Base-by-base conservation (phyloP, 352 stramenopile genomes). In the Phytophthora podocarpi region DNA sequence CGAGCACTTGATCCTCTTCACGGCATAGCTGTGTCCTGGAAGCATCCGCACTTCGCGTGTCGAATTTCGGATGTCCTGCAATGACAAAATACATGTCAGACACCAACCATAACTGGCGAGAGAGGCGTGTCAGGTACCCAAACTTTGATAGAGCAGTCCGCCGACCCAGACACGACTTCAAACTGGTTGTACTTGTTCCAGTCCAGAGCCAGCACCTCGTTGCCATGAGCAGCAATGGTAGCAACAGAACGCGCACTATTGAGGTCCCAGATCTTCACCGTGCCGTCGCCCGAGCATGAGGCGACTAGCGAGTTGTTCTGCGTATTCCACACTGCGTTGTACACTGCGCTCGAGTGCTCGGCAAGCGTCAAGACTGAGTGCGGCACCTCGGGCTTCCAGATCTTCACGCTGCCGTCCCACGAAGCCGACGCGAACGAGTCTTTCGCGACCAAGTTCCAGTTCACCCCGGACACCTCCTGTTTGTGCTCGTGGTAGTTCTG, bases 101-200 rank as follows among this genome's bases (percentile, higher is more conserved):
- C 13, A 31, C 27, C 15, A 23, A n/a, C 12, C 5, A 10, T 5
- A 18, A 21, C 8, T 0, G 21, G 20, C 8, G 34, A 39, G n/a
- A 5, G 4, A 13, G 15, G 8, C 13, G 9, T 39, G 11, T 21
- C 37, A 57, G 73, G 37, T 76, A 93, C 85, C 84, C 89, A 97
- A 18, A 96, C 59, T 76, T 92, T 93, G 57, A 97, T 89, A 32
- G 53, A 79, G 55, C 82, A 86, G 42, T 96, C 90, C 1, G 86
- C 83, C 6, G 88, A 96, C 23, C 89, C 91, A 0, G 89, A 93
- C 23, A 93, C 86, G 51, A 97, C 62, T 65, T 96, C 69, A 37
- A 90, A 92, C 45, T 91, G 79, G 43, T 96, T 95, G 76, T 97
- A 97, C 74, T 97, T 97, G 78, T 96, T 96, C 91, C 91, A 97